These are phyloP conservation scores for Castanea crenata DNA, from an alignment of 306 rosid genomes.

Conservation along the genomic window DNA sequence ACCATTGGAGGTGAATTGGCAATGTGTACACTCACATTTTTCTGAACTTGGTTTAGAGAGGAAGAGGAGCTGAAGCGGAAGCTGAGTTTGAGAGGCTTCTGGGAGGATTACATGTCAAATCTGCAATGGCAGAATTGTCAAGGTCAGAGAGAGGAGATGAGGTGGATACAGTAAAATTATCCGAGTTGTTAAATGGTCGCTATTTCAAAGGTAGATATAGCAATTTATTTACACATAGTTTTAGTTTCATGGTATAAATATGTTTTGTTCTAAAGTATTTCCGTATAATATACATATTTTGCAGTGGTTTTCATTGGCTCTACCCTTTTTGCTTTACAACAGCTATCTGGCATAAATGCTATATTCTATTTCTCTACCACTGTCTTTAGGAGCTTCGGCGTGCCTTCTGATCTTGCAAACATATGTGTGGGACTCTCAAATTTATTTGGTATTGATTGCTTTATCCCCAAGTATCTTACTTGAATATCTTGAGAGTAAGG, in stretches of 20 bases:
- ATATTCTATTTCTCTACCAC: conserved; percentile 84
- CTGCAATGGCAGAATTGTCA: conserved; percentile 69
- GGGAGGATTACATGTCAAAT: conserved; percentile 68
- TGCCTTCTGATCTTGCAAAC: conserved; percentile 70
- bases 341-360: conserved; percentile 90
- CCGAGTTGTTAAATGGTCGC: conserved; percentile 57
- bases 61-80: conserved; percentile 74
- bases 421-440: conserved; percentile 66
- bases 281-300: conserved; percentile 45
- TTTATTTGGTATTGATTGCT: conserved; percentile 51
- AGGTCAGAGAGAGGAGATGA: conserved; percentile 68
- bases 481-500: conserved; percentile 6
- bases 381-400: conserved; percentile 69
- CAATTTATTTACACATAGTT: background rate
- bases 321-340: conserved; percentile 83
- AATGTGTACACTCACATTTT: conserved; percentile 16
- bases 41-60: conserved; percentile 53
- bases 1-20: conserved; percentile 4
- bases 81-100: conserved; percentile 68
- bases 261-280: conserved; percentile 26
- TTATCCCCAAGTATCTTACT: conserved; percentile 6
- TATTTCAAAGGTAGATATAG: conserved; percentile 51
- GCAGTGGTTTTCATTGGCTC: conserved; percentile 91
- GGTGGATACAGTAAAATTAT: conserved; percentile 38
- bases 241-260: background rate